Conservation (phyloP, 148 eudicot species). For the Nepenthes gracilis region DNA sequence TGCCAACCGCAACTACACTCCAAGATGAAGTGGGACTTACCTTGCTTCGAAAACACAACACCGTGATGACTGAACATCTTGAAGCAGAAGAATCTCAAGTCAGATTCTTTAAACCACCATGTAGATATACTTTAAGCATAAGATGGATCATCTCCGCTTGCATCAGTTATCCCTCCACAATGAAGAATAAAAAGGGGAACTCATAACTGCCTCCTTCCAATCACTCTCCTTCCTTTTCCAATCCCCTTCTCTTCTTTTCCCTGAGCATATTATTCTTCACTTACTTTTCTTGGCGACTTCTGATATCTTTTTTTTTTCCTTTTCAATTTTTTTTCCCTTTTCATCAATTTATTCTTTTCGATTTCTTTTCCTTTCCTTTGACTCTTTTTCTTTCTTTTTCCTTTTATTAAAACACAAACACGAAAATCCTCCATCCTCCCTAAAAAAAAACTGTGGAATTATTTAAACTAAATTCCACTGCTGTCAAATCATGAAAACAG, state of each 20-base stretch:
- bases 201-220: background rate
- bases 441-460: slow-evolving; percentile 1
- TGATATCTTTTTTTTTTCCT: background rate
- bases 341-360: slow-evolving; percentile 2
- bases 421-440: background rate
- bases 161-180: background rate
- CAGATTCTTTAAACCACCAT: slow-evolving; percentile 6
- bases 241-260: slow-evolving; percentile 6
- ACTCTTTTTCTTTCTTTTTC: background rate
- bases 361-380: slow-evolving; percentile 1
- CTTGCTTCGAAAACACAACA: slow-evolving; percentile 5
- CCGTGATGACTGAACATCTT: background rate
- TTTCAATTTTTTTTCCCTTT: background rate
- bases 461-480: slow-evolving; percentile 21
- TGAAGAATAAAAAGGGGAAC: background rate
- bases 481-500: slow-evolving; percentile 11
- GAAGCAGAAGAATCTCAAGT: slow-evolving; percentile 4
- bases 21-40: slow-evolving; percentile 10
- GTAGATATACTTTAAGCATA: background rate
- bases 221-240: slow-evolving; percentile 6
- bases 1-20: slow-evolving; percentile 16
- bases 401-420: slow-evolving; percentile 1
- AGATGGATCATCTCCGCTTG: background rate
- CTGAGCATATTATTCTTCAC: slow-evolving; percentile 8
- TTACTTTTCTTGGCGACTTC: slow-evolving; percentile 5